Conservation (phyloP, 2,329 filamentous ascomycete species). For the Dothideomycetidae sp. region DNA sequence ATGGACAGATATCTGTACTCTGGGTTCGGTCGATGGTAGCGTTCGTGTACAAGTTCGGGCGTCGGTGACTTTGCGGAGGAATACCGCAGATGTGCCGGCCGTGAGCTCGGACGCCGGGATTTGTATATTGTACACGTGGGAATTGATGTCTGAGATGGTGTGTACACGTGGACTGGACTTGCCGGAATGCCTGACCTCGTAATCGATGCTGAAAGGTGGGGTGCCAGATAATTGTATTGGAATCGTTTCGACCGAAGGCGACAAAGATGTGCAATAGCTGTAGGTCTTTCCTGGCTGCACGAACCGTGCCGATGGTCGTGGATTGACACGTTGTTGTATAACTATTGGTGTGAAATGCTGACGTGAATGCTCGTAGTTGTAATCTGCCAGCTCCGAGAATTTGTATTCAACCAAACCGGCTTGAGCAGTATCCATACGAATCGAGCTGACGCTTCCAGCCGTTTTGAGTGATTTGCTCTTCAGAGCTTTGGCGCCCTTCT, state of each 20-base stretch:
- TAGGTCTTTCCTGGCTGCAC: constrained; percentile 80
- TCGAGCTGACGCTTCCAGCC: constrained; percentile 58
- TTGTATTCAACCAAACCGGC: constrained; percentile 75
- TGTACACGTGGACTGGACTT: constrained; percentile 67
- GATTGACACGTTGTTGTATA: constrained; percentile 70
- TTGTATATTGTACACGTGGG: constrained; percentile 60
- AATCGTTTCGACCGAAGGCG: constrained; percentile 64
- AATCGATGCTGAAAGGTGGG: constrained; percentile 77
- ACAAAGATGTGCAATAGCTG: constrained; percentile 83
- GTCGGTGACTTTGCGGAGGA: constrained; percentile 81
- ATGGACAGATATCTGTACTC: constrained; percentile 82
- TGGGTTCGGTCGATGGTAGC: constrained; percentile 48
- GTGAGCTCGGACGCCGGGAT: constrained; percentile 76
- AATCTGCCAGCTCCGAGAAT: constrained; percentile 70
- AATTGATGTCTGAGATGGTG: constrained; percentile 63
- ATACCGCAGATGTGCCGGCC: constrained; percentile 76
- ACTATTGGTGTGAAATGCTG: constrained; percentile 50
- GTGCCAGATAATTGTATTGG: constrained; percentile 71
- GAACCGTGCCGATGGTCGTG: constrained; percentile 70
- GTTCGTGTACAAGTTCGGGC: constrained; percentile 72
- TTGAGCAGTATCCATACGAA: constrained; percentile 74
- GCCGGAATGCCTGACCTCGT: constrained; percentile 85
- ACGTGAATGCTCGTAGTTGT: constrained; percentile 64
- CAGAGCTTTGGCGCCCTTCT: constrained; percentile 49
- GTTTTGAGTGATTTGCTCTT: constrained; percentile 62